Percentiles rank a stretch among this genome's conserved stretches.
Evolutionary conservation across 306 rosid species (phyloP).

Genomic region (Prunus mume): DNA sequence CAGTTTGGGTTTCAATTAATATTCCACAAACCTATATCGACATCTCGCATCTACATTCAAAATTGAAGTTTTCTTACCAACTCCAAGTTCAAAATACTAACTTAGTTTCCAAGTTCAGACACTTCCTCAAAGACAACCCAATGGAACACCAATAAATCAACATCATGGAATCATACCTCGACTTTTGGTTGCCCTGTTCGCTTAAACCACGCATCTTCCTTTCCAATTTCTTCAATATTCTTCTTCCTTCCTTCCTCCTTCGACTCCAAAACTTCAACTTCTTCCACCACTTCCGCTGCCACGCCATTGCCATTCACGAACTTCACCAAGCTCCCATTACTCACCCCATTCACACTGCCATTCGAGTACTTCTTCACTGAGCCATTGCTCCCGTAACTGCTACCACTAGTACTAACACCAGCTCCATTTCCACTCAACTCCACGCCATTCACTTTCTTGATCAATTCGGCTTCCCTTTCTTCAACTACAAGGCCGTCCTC

Average conservation of each 20-base stretch:
- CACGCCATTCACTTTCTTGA: constrained; percentile 45
- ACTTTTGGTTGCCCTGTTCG: constrained; percentile 29
- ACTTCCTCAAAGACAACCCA: neutral
- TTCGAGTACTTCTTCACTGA: constrained; percentile 39
- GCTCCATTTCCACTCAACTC: constrained; percentile 69
- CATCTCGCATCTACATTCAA: neutral
- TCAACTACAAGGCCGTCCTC: constrained; percentile 58
- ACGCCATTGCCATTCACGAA: constrained; percentile 68
- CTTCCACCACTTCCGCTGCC: constrained; percentile 37
- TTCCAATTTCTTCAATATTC: constrained; percentile 92
- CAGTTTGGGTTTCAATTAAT: neutral
- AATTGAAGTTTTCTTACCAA: neutral
- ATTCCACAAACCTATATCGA: neutral
- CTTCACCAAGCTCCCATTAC: constrained; percentile 62
- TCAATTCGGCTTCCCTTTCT: constrained; percentile 38
- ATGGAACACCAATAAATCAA: constrained; percentile 7
- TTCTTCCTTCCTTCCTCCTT: constrained; percentile 84
- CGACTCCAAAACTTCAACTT: constrained; percentile 29
- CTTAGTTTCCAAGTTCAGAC: neutral
- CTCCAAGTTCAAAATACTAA: neutral
- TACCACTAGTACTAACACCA: constrained; percentile 26
- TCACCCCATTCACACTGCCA: constrained; percentile 31
- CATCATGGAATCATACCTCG: constrained; percentile 50
- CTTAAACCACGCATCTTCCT: constrained; percentile 95
- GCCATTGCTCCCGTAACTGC: constrained; percentile 34